Base-by-base conservation (phyloP, 495 filamentous ascomycete genomes). In the Aspergillus egyptiacus region DNA sequence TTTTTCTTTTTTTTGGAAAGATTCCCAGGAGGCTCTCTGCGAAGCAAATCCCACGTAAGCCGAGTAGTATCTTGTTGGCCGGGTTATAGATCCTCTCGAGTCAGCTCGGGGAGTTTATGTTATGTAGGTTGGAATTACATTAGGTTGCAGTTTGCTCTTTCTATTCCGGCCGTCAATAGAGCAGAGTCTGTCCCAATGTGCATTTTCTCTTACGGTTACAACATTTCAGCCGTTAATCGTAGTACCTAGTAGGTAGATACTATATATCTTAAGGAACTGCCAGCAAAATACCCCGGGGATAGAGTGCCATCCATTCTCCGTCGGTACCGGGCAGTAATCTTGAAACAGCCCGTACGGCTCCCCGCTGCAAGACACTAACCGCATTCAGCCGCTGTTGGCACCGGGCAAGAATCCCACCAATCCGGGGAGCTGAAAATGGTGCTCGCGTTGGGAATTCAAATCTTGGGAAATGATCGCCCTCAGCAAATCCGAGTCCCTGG, bases 391-490 rank as follows among this genome's bases (percentile, higher is more conserved):
- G 38, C 11, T 48, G 53, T 56, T 56, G 53, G 45, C 43, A 43
- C 27, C 48, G 46, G 37, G 18, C 33, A 34, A 24, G 13, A 18
- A 14, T 24, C 23, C 40, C 23, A 20, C 44, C 44, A 44, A 51
- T 47, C 18, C 35, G 19, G 2, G 8, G 2, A 3, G 2, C 15
- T 18, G 32, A 31, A 48, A 33, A 44, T 37, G 25, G 14, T 39
- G n/a, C 18, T 56, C 46, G 37, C 53, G 53, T 56, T 56, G 53
- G 43, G 53, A 47, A 46, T 34, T 18, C 20, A 17, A 24, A 9
- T n/a, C 10, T 30, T 25, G 39, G 48, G 31, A 53, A 49, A 43
- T 49, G 51, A 54, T 54, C 51, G 51, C 14, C 51, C 51, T 54
- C 51, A 54, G 34, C 51, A 54, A 54, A 54, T 46, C 41, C 5